Evolutionary conservation across 1,284 basidiomycete species (phyloP).

Genomic region (Boletellus sp.): DNA sequence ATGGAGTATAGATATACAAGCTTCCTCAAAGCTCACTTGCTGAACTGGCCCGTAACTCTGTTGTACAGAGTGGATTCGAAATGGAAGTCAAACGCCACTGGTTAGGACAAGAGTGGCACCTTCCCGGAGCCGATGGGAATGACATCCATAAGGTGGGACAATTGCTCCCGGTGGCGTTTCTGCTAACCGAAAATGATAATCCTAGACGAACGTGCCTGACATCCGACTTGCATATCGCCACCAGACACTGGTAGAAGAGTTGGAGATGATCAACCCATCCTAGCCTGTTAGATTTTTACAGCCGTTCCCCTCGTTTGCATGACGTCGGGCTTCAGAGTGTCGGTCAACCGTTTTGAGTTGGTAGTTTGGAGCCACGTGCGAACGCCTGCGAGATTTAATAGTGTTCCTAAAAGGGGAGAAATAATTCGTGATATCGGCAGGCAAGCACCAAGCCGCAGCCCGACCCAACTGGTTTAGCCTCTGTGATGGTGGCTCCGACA

Average conservation of each 20-base stretch:
- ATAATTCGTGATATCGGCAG: neutral
- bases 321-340: neutral
- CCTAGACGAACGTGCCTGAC: constrained; percentile 94
- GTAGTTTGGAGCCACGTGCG: too few species aligned
- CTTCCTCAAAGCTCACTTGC: constrained; percentile 80
- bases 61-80: constrained; percentile 96
- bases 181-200: constrained; percentile 7
- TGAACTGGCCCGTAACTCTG: constrained; percentile 94
- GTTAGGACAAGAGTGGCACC: constrained; percentile 88
- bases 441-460: neutral
- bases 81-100: constrained; percentile 99
- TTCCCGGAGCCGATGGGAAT: constrained; percentile 85
- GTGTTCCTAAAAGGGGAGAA: neutral
- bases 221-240: constrained; percentile 87
- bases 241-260: constrained; percentile 84
- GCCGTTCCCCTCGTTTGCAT: neutral
- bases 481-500: neutral
- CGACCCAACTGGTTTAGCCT: neutral
- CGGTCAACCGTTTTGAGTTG: too few species aligned
- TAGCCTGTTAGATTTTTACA: constrained; percentile 2
- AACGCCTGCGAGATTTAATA: neutral
- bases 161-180: constrained; percentile 8
- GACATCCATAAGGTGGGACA: constrained; percentile 81
- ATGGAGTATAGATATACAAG: constrained; percentile 74
- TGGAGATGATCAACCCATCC: constrained; percentile 58